Conservation (phyloP, 441 rosid species). For the Capsella rubella region DNA sequence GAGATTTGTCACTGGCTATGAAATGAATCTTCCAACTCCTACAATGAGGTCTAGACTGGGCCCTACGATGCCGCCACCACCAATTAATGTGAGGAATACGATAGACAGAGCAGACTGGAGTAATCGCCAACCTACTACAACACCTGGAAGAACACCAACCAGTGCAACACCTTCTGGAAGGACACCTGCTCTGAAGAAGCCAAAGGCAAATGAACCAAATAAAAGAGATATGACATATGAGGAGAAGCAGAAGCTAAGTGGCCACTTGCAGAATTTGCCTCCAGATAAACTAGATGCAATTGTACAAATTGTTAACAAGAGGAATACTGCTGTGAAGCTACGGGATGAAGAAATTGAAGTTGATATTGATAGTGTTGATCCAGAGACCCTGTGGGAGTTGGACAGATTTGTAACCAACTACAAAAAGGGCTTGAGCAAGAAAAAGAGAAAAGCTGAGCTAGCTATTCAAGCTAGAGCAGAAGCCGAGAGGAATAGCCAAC, state of each 20-base stretch:
- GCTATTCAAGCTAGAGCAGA: slow-evolving; percentile 80
- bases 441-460: slow-evolving; percentile 93
- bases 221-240: slow-evolving; percentile 99
- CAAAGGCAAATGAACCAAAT: slow-evolving; percentile 95
- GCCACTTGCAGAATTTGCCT: slow-evolving; percentile 87
- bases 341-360: slow-evolving; percentile 97
- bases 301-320: slow-evolving; percentile 89
- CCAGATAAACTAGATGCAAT: slow-evolving; percentile 91
- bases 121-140: slow-evolving; percentile 54
- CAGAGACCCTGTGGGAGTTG: slow-evolving; percentile 98
- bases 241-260: slow-evolving; percentile 97
- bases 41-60: slow-evolving; percentile 66
- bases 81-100: slow-evolving; percentile 82
- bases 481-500: slow-evolving; percentile 58
- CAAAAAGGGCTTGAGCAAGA: slow-evolving; percentile 93
- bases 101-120: slow-evolving; percentile 81
- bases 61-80: slow-evolving; percentile 65
- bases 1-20: slow-evolving; percentile 65
- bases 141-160: slow-evolving; percentile 59
- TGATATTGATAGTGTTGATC: slow-evolving; percentile 97
- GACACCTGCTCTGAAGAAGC: slow-evolving; percentile 91
- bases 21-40: slow-evolving; percentile 61
- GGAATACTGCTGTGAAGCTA: slow-evolving; percentile 78
- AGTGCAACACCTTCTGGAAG: slow-evolving; percentile 81
- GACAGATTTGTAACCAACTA: slow-evolving; percentile 96